Base-by-base conservation (phyloP, 768 basidiomycete species). In the Calocera cornea region DNA sequence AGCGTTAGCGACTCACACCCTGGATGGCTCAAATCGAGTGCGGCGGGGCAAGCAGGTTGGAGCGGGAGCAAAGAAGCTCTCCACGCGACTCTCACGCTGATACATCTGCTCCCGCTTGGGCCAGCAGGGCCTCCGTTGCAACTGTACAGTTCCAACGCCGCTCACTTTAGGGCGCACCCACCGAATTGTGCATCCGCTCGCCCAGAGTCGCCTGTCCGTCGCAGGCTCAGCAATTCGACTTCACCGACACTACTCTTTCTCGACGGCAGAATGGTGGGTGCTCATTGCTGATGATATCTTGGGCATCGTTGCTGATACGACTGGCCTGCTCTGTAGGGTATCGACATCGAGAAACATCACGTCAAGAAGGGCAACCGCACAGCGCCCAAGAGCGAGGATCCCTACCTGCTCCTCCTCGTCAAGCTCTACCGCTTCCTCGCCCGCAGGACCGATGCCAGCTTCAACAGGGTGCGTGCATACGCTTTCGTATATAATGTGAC, bases 351-450 rank as follows among this genome's bases (percentile, higher is more conserved):
- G 78, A 81, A 83, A 79, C 95, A 98, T 84, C 95, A 99, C 87
- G 95, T 97, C 87, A 95, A 90, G 88, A 97, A 97, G 86, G 87
- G 94, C 73, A 82, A 86, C 76, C 87, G 97, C 71, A 89, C 90
- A 73, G 92, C 92, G 70, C 97, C 97, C 78, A 92, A 91, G 84
- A 95, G 92, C 79, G 92, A 97, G 89, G 97, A 99, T 80, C 95
- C 95, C 19, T 98, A 99, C 83, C 86, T 99, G 74, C 87, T 97
- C 74, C 85, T 98, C 75, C 87, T 99, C 70, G 97, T 98, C 80
- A 98, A 97, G 95, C 87, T 98, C 71, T 99, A 99, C 83, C 92
- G 97, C 74, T 99, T 99, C 86, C 82, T 99, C 71, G 95, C 97
- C 71, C 89, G 97, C 75, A 89, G 97, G 75, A 98, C 97, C 68